These are phyloP conservation scores for Colletotrichum sp. DNA, from an alignment of 2,329 filamentous ascomycete genomes.

Conservation along the genomic window DNA sequence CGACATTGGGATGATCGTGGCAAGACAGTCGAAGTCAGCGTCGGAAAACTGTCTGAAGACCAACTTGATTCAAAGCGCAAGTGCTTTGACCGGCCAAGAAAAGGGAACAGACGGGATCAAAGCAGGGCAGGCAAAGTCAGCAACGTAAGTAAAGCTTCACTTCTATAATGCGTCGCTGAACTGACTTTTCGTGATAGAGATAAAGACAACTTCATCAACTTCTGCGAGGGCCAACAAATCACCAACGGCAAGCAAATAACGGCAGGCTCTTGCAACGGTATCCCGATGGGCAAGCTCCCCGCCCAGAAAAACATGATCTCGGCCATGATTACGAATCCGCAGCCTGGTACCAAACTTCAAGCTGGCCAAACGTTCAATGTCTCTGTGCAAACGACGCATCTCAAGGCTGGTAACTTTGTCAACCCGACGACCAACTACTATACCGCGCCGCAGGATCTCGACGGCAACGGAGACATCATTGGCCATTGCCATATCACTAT, in stretches of 20 bases:
- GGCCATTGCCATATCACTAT: conserved; percentile 58
- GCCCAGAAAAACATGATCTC: conserved; percentile 56
- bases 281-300: conserved; percentile 64
- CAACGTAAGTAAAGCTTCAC: conserved; percentile 38
- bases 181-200: not conserved
- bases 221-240: conserved; percentile 56
- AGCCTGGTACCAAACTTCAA: conserved; percentile 41
- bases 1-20: not conserved
- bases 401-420: conserved; percentile 57
- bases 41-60: conserved; percentile 33
- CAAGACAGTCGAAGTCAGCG: not conserved
- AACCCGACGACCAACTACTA: conserved; percentile 61
- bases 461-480: conserved; percentile 39
- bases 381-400: conserved; percentile 50
- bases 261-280: conserved; percentile 60
- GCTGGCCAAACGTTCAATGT: conserved; percentile 50
- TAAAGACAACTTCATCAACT: conserved; percentile 64
- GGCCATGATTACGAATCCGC: conserved; percentile 53
- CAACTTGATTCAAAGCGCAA: conserved; percentile 46
- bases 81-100: conserved; percentile 42
- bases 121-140: conserved; percentile 41
- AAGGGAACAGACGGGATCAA: conserved; percentile 29
- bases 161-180: not conserved
- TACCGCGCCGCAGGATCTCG: conserved; percentile 56
- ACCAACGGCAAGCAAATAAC: conserved; percentile 59